Evolutionary conservation across 73 alveolate genomes (phyloP).

Genomic region (Effrenium voratum): DNA sequence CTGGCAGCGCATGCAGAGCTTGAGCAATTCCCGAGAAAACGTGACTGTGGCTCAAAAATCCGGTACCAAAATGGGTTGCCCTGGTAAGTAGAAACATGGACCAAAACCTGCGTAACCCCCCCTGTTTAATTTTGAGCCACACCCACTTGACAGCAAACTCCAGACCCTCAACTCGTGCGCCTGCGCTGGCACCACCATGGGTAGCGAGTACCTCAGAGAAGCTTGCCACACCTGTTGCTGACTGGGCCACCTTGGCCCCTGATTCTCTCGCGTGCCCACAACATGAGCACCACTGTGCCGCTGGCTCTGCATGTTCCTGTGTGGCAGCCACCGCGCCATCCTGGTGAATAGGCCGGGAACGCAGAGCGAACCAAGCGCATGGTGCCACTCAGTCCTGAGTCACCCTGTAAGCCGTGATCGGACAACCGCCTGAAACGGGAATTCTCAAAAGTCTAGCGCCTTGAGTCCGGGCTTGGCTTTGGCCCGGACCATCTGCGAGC

Average conservation of each 20-base stretch:
- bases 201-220: conserved; percentile 11
- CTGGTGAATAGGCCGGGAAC: neutral
- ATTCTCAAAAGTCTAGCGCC: neutral
- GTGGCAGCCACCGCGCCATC: conserved; percentile 82
- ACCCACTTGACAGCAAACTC: neutral
- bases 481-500: conserved; percentile 26
- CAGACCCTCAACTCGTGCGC: neutral
- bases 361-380: neutral
- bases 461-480: neutral
- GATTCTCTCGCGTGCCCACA: neutral
- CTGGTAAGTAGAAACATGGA: no score
- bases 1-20: no score
- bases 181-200: conserved; percentile 89
- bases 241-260: no score
- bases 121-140: no score
- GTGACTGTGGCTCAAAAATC: no score
- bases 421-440: conserved; percentile 49
- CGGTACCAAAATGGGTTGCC: no score
- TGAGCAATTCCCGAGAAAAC: no score
- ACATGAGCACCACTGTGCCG: neutral
- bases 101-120: no score
- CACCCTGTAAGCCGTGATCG: conserved; percentile 34
- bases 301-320: conserved; percentile 36
- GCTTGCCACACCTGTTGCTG: no score
- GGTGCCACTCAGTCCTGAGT: conserved; percentile 16